These are phyloP conservation scores for Wickerhamomyces pijperi DNA, from an alignment of 805 yeast species.

Conservation along the genomic window DNA sequence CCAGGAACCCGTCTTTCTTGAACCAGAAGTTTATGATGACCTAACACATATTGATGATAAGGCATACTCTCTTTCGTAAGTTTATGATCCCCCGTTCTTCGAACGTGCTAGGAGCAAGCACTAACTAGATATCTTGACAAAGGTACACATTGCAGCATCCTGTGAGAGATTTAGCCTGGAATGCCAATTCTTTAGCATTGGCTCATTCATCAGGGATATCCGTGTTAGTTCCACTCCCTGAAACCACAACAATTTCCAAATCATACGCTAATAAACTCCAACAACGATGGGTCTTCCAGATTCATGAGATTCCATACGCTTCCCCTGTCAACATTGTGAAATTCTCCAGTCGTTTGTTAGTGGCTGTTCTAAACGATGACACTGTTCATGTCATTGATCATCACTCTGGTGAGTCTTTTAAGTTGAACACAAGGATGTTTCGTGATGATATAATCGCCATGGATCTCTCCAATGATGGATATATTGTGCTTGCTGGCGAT, in stretches of 20 bases:
- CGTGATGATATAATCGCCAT: conserved; percentile 18
- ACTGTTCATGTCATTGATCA: conserved; percentile 13
- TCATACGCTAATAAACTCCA: conserved; percentile 14
- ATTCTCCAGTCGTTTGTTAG: conserved; percentile 14
- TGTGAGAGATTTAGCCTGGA: conserved; percentile 14
- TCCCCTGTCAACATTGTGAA: conserved; percentile 8
- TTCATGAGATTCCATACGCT: conserved; percentile 4
- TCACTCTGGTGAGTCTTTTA: conserved; percentile 8
- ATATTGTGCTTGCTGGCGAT: conserved; percentile 21
- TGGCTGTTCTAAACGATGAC: conserved; percentile 11
- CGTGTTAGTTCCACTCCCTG: conserved; percentile 15
- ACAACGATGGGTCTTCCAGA: conserved; percentile 17
- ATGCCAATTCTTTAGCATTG: conserved; percentile 12
- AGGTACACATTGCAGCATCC: conserved; percentile 13
- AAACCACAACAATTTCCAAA: conserved; percentile 12
- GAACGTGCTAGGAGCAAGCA: neutral
- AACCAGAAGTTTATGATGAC: conserved; percentile 15
- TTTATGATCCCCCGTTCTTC: neutral
- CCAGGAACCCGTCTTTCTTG: conserved; percentile 12
- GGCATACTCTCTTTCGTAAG: conserved; percentile 14
- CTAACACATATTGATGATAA: conserved; percentile 9
- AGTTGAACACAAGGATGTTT: conserved; percentile 11
- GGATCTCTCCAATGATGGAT: conserved; percentile 21
- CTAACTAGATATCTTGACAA: neutral
- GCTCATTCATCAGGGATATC: conserved; percentile 15